These are phyloP conservation scores for Zasmidium citrigriseum DNA, from an alignment of 2,329 filamentous ascomycete genomes.

Conservation along the genomic window DNA sequence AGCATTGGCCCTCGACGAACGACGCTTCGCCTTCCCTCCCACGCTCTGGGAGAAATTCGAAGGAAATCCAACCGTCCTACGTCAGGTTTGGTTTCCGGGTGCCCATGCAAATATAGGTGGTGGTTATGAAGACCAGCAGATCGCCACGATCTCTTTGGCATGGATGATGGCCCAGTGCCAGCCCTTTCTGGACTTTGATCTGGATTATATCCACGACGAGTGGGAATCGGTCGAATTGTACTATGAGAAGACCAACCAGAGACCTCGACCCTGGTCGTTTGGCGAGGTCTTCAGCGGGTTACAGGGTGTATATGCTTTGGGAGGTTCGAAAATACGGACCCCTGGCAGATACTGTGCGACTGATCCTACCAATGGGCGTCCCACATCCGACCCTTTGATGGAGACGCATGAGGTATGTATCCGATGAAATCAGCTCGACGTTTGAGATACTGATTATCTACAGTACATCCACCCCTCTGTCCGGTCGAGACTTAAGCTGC, in stretches of 20 bases:
- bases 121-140: constrained; percentile 48
- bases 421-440: not conserved
- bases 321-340: constrained; percentile 46
- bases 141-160: constrained; percentile 55
- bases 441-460: constrained; percentile 23
- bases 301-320: constrained; percentile 49
- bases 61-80: constrained; percentile 46
- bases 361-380: constrained; percentile 44
- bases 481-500: constrained; percentile 45
- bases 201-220: constrained; percentile 50
- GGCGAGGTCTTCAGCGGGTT: constrained; percentile 49
- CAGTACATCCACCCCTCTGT: constrained; percentile 56
- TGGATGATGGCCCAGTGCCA: constrained; percentile 60
- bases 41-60: constrained; percentile 46
- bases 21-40: constrained; percentile 42
- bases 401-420: constrained; percentile 36
- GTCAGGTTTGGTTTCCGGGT: constrained; percentile 53
- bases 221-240: constrained; percentile 46
- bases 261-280: constrained; percentile 50
- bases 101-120: constrained; percentile 49
- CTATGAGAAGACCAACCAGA: constrained; percentile 45
- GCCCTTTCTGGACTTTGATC: constrained; percentile 49
- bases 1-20: constrained; percentile 47
- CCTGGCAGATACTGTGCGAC: constrained; percentile 51
- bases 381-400: constrained; percentile 46